Base-by-base conservation (phyloP, 306 rosid species). In the Cucumis hystrix region DNA sequence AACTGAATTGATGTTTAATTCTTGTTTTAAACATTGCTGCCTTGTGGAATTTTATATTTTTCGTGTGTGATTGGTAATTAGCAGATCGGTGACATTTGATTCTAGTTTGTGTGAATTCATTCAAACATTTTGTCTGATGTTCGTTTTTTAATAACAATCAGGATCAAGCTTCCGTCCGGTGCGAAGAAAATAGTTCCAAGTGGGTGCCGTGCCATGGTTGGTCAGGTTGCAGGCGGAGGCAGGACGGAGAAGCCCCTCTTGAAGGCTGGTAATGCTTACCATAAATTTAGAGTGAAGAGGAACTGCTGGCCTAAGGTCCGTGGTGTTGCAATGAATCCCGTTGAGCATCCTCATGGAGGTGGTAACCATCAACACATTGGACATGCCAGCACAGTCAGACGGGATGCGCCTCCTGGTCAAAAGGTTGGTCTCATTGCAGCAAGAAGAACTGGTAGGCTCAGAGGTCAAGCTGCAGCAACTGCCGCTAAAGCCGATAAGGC, bases 301-400 rank as follows among this genome's bases (percentile, higher is more conserved):
- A 91, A 89, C 75, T 87, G 90, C 84, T 91, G 97, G 97, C 97
- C 97, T 57, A 89, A 89, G 92, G 97, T 91, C 0, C 94, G 97
- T 79, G 97, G 97, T 87, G 97, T 91, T 77, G 94, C 94, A n/a
- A 91, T 91, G 97, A 91, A 91, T 37, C 97, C 97, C 2, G 97
- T 91, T 56, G 94, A 91, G 85, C 97, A 89, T 91, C 97, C 97
- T 71, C 97, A 91, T 7, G 97, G 97, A 81, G 97, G 97, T 81
- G 94, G 97, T 87, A 91, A 91, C 85, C 97, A 91, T 79, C 97
- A 91, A 72, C 97, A 91, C 25, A 91, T 91, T 77, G 94, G 97
- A 0, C 97, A 91, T 70, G 97, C 97, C 3, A 87, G 92, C 82
- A 91, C 92, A 0, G 94, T 91, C 56, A 83, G 94, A 39, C 90